Evolutionary conservation across 1,284 basidiomycete genomes (phyloP).

Genomic region (Bjerkandera adusta): DNA sequence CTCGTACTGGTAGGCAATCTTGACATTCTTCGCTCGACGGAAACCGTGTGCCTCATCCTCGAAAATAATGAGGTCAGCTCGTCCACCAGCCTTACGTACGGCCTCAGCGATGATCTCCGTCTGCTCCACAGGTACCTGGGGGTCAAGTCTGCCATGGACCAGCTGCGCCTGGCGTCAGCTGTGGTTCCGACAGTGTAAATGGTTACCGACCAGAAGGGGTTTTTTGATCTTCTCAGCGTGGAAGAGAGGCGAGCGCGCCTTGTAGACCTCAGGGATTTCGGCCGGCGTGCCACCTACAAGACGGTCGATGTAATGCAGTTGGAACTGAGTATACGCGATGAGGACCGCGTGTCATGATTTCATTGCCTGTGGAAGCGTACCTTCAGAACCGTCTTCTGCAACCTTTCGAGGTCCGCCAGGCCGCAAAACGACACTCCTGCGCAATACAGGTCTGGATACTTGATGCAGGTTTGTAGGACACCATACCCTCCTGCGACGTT

Average conservation of each 20-base stretch:
- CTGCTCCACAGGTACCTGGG: constrained; percentile 38
- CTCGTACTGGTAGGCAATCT: constrained; percentile 33
- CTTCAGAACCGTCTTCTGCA: constrained; percentile 40
- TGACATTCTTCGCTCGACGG: constrained; percentile 36
- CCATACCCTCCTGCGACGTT: constrained; percentile 48
- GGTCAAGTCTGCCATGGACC: neutral
- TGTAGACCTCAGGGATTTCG: constrained; percentile 38
- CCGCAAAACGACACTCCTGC: constrained; percentile 39
- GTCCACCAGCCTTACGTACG: constrained; percentile 31
- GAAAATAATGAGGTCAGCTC: constrained; percentile 37
- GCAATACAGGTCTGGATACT: constrained; percentile 23
- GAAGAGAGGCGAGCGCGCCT: constrained; percentile 39
- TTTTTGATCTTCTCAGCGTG: constrained; percentile 38
- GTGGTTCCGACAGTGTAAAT: neutral
- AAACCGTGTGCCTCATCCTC: constrained; percentile 48
- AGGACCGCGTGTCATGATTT: neutral
- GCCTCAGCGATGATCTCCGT: constrained; percentile 38
- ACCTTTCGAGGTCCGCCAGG: constrained; percentile 35
- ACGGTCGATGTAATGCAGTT: constrained; percentile 34
- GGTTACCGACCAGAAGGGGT: constrained; percentile 38
- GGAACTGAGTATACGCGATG: constrained; percentile 31
- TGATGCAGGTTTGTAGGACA: constrained; percentile 34
- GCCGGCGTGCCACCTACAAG: constrained; percentile 43
- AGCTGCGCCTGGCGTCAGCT: neutral
- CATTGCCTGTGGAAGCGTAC: neutral